These are phyloP conservation scores for Neoarthrinium moseri DNA, from an alignment of 2,329 filamentous ascomycete genomes.

Conservation along the genomic window DNA sequence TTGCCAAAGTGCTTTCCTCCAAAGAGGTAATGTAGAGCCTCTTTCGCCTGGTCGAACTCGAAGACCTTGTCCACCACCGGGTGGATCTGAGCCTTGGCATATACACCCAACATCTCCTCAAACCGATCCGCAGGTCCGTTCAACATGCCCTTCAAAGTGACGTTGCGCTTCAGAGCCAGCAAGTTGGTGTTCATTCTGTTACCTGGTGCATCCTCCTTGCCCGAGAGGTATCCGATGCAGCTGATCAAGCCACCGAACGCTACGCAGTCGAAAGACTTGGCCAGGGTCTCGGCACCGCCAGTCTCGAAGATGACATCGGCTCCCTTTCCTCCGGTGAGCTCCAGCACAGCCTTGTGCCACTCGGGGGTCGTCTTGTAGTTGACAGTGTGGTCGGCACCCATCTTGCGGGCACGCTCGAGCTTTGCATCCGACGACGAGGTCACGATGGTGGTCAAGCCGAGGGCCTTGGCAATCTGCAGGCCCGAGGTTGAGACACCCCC, in stretches of 20 bases:
- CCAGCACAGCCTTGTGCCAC: slow-evolving; percentile 49
- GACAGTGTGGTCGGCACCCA: slow-evolving; percentile 52
- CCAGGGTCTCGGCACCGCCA: slow-evolving; percentile 50
- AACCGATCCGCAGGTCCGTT: slow-evolving; percentile 58
- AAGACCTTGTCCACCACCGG: slow-evolving; percentile 47
- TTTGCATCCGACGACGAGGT: slow-evolving; percentile 46
- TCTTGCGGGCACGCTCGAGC: slow-evolving; percentile 40
- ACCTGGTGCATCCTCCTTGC: slow-evolving; percentile 47
- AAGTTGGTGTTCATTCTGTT: slow-evolving; percentile 57
- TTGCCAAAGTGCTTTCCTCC: slow-evolving; percentile 58
- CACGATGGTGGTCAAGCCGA: slow-evolving; percentile 44
- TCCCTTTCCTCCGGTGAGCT: slow-evolving; percentile 42
- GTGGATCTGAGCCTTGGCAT: slow-evolving; percentile 38
- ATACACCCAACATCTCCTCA: slow-evolving; percentile 52
- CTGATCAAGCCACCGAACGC: slow-evolving; percentile 54
- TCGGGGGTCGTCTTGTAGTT: slow-evolving; percentile 53
- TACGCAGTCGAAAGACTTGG: slow-evolving; percentile 51
- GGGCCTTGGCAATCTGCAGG: slow-evolving; percentile 52
- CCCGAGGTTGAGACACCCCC: slow-evolving; percentile 52
- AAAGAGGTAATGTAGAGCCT: slow-evolving; percentile 52
- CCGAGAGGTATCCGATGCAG: slow-evolving; percentile 39
- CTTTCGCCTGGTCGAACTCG: slow-evolving; percentile 41
- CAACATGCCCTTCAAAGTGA: slow-evolving; percentile 45
- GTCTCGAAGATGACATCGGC: slow-evolving; percentile 57
- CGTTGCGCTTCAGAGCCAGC: slow-evolving; percentile 33